phyloP scores from a whole-genome alignment of 169 alveolate species.

The Eimeria tenella region DNA sequence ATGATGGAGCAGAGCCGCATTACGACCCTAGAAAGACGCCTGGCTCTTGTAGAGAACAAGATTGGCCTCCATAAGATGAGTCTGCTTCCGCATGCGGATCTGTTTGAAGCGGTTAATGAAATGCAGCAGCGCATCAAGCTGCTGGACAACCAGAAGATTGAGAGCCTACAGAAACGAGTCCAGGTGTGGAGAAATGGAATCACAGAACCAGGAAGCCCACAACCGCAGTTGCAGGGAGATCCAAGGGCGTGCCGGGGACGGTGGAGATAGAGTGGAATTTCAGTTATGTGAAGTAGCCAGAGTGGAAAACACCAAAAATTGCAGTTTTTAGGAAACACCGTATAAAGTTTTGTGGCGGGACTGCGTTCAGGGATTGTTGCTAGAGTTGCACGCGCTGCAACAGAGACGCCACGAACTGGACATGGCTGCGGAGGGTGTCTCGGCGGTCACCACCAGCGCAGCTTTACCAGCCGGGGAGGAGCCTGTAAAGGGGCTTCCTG shows the following conservation, averaged over 20 bases:
- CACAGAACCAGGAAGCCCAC: background rate
- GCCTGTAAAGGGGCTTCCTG: background rate
- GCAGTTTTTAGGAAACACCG: no score
- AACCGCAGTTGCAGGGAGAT: background rate
- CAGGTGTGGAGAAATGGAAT: conserved; percentile 39
- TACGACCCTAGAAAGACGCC: conserved; percentile 74
- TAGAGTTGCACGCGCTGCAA: conserved; percentile 77
- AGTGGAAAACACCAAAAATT: no score
- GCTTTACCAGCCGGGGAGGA: background rate
- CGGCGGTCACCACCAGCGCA: background rate
- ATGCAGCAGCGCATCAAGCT: conserved; percentile 65
- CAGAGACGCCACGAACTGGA: conserved; percentile 78
- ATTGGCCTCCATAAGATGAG: conserved; percentile 74
- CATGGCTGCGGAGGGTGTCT: conserved; percentile 47
- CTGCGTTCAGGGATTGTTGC: conserved; percentile 66
- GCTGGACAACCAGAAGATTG: conserved; percentile 68
- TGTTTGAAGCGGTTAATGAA: conserved; percentile 47
- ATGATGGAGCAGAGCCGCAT: conserved; percentile 73
- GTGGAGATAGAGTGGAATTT: background rate
- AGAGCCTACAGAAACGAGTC: conserved; percentile 73
- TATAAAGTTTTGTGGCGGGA: background rate
- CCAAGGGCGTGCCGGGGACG: background rate
- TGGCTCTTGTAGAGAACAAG: conserved; percentile 71
- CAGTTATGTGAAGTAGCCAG: no score
- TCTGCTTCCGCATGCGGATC: conserved; percentile 75